Conservation (phyloP, 495 filamentous ascomycete species). For the Lentithecium fluviatile region DNA sequence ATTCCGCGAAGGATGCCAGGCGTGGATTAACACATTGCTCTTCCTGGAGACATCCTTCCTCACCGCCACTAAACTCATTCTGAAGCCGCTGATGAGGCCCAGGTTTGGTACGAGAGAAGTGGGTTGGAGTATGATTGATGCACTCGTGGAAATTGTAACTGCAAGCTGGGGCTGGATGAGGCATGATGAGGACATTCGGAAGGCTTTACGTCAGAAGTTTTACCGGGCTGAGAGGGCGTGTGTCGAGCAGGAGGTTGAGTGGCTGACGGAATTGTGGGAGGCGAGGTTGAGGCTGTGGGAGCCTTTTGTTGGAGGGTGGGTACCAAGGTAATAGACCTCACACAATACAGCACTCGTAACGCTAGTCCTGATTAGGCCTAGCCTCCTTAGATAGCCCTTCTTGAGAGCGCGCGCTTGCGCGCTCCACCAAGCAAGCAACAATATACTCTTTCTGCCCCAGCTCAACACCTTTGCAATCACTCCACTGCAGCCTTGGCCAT, state of each 20-base stretch:
- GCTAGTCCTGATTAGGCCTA: no score
- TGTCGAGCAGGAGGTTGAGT: not conserved
- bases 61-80: not conserved
- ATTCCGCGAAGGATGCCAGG: conserved; percentile 2
- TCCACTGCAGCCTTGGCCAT: no score
- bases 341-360: no score
- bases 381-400: no score
- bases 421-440: no score
- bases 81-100: not conserved
- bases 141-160: conserved; percentile 4
- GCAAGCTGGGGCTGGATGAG: conserved; percentile 20
- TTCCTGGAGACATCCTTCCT: not conserved
- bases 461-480: no score
- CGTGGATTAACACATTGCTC: conserved; percentile 1
- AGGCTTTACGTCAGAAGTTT: not conserved
- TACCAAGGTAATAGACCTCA: not conserved
- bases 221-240: not conserved
- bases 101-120: not conserved
- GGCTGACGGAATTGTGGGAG: not conserved
- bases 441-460: no score
- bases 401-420: no score
- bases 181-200: conserved; percentile 5
- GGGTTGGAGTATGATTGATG: not conserved
- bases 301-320: not conserved
- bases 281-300: not conserved